Conservation (phyloP, 2,329 filamentous ascomycete genomes). For the Colletotrichum cereale region DNA sequence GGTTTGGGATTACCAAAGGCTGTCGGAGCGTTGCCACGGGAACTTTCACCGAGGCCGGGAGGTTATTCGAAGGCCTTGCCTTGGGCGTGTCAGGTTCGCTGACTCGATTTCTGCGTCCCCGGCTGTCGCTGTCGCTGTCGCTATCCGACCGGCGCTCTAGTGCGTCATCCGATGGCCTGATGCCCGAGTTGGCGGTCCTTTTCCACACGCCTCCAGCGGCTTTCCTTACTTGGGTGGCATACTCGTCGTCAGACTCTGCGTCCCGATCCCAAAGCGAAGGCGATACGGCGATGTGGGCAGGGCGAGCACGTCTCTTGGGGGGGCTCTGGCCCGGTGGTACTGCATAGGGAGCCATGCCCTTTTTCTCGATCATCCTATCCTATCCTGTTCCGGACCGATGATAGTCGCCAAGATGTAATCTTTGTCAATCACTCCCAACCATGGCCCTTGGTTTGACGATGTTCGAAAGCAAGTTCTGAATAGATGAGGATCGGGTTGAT, state of each 20-base stretch:
- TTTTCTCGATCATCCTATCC: constrained; percentile 36
- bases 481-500: not conserved
- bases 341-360: constrained; percentile 33
- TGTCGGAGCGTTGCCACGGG: constrained; percentile 22
- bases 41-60: not conserved
- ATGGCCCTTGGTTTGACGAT: constrained; percentile 31
- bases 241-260: constrained; percentile 35
- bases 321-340: constrained; percentile 21
- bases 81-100: constrained; percentile 24
- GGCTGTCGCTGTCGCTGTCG: constrained; percentile 33
- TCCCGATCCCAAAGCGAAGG: constrained; percentile 22
- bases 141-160: constrained; percentile 33
- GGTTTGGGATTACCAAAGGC: not conserved
- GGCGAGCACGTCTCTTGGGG: constrained; percentile 21
- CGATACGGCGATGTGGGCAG: constrained; percentile 26
- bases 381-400: constrained; percentile 25
- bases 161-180: constrained; percentile 5
- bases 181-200: constrained; percentile 5
- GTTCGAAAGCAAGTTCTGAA: not conserved
- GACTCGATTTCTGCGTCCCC: not conserved
- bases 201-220: constrained; percentile 36
- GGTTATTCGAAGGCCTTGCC: constrained; percentile 9
- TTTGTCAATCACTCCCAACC: constrained; percentile 35
- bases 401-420: constrained; percentile 33
- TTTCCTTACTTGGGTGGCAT: constrained; percentile 21